Percentiles rank a stretch among this genome's conserved stretches.
phyloP scores from a whole-genome alignment of 129 eudicot species.

The Sambucus nigra region DNA sequence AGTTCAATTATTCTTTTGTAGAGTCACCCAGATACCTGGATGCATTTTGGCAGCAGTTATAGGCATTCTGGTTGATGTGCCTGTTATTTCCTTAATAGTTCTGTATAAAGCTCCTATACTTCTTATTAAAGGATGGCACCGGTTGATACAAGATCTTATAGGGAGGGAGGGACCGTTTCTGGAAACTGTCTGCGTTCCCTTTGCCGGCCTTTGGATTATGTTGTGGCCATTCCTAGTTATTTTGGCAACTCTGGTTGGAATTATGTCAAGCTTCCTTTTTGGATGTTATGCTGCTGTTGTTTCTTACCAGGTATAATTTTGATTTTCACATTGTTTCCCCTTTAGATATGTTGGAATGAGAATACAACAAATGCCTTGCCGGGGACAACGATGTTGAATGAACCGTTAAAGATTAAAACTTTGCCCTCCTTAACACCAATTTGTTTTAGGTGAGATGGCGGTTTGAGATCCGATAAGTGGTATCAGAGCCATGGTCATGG shows the following conservation, averaged over 20 bases:
- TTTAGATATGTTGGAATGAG: no score
- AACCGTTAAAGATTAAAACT: no score
- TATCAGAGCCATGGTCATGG: no score
- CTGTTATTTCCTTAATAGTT: conserved; percentile 10
- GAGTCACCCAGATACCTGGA: conserved; percentile 21
- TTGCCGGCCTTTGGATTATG: conserved; percentile 25
- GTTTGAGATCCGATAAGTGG: no score
- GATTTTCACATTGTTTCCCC: no score
- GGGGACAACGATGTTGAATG: no score
- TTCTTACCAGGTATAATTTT: conserved; percentile 13
- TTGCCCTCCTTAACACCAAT: no score
- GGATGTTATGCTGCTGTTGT: conserved; percentile 27
- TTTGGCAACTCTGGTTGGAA: conserved; percentile 8
- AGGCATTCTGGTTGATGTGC: conserved; percentile 16
- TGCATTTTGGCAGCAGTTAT: conserved; percentile 15
- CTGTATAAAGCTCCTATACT: conserved; percentile 19
- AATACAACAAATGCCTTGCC: no score
- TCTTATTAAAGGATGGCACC: conserved; percentile 21
- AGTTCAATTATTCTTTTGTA: conserved; percentile 2
- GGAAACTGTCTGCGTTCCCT: conserved; percentile 23
- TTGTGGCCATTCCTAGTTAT: conserved; percentile 18
- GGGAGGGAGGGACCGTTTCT: conserved; percentile 28
- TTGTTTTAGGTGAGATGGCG: no score
- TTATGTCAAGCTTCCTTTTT: conserved; percentile 16
- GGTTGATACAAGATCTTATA: conserved; percentile 22